phyloP scores from a whole-genome alignment of 176 grass and related monocot genomes.

The Areca catechu region DNA sequence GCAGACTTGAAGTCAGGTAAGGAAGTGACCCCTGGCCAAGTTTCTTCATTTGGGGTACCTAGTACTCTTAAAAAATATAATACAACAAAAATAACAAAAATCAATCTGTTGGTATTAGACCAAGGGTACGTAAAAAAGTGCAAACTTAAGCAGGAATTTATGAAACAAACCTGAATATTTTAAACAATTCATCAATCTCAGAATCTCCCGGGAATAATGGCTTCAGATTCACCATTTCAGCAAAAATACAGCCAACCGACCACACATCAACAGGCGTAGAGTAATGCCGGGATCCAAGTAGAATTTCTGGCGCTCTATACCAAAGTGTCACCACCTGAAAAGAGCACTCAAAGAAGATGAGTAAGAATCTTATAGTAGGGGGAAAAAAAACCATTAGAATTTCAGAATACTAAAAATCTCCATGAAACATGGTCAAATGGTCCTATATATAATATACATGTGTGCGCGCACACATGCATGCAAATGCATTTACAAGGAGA shows the following conservation, averaged over 20 bases:
- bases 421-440: too few species aligned
- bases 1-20: constrained; percentile 83
- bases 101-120: constrained; percentile 6
- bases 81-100: neutral
- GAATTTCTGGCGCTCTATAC: constrained; percentile 93
- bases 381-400: neutral
- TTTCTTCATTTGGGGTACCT: constrained; percentile 87
- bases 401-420: neutral
- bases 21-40: constrained; percentile 75
- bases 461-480: too few species aligned
- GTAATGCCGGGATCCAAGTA: constrained; percentile 78
- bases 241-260: constrained; percentile 96
- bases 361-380: neutral
- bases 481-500: too few species aligned
- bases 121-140: neutral
- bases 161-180: constrained; percentile 72
- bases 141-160: neutral
- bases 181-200: constrained; percentile 91
- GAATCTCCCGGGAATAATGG: constrained; percentile 90
- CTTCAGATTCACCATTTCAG: constrained; percentile 91
- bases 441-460: too few species aligned
- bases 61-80: constrained; percentile 42
- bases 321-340: constrained; percentile 92
- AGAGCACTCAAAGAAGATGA: constrained; percentile 19
- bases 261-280: constrained; percentile 92